A percentile compares a stretch with the other conserved stretches of the same genome.
Conservation (phyloP, 2,329 filamentous ascomycete species). For the Emergomyces orientalis region DNA sequence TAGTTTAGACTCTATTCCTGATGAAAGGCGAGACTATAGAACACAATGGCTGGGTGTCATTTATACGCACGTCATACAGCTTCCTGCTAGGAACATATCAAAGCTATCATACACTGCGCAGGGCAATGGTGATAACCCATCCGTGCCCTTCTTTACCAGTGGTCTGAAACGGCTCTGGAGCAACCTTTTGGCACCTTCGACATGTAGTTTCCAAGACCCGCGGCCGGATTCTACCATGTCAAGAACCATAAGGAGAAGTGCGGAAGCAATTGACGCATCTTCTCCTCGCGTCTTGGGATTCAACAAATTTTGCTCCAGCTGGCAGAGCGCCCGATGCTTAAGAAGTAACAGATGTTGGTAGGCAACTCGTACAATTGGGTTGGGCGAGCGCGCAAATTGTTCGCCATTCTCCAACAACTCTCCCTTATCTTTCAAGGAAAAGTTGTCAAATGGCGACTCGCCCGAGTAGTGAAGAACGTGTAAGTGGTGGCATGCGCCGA, state of each 20-base stretch:
- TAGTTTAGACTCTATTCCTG: slow-evolving; percentile 4
- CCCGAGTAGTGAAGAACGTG: slow-evolving; percentile 6
- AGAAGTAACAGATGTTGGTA: slow-evolving; percentile 38
- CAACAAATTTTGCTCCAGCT: slow-evolving; percentile 29
- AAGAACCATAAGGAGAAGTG: slow-evolving; percentile 43
- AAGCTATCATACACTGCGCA: slow-evolving; percentile 25
- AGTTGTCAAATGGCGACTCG: neutral
- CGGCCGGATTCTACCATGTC: slow-evolving; percentile 44
- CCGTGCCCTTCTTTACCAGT: slow-evolving; percentile 12
- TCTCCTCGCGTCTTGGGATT: slow-evolving; percentile 30
- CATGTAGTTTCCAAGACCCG: slow-evolving; percentile 44
- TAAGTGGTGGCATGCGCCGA: slow-evolving; percentile 40
- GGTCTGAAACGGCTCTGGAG: slow-evolving; percentile 31
- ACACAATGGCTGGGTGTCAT: neutral
- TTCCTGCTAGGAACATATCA: slow-evolving; percentile 30
- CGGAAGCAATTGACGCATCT: slow-evolving; percentile 37
- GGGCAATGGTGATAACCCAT: slow-evolving; percentile 11
- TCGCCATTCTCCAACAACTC: neutral
- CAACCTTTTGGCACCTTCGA: slow-evolving; percentile 43
- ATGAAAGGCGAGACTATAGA: neutral
- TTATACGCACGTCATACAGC: slow-evolving; percentile 1
- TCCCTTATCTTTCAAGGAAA: neutral
- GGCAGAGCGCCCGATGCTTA: slow-evolving; percentile 40
- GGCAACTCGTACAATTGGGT: slow-evolving; percentile 11
- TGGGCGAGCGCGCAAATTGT: slow-evolving; percentile 1